These are phyloP conservation scores for Acanthamoeba castellanii DNA, from an alignment of 208 protist species.

Conservation along the genomic window DNA sequence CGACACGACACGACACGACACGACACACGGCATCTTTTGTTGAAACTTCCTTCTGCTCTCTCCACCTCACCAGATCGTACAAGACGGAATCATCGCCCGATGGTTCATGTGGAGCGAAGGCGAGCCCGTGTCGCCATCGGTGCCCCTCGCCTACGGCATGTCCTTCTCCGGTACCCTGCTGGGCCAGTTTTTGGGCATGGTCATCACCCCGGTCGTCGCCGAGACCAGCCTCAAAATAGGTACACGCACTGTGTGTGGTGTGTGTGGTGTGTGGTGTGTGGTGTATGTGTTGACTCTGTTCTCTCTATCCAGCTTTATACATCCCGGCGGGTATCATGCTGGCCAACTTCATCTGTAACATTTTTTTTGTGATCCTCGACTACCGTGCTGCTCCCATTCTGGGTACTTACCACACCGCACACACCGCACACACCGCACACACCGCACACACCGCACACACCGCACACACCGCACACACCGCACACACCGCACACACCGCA, in stretches of 20 bases:
- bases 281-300: background rate
- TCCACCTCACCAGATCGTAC: background rate
- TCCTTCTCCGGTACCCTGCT: background rate
- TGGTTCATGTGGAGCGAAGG: slow-evolving; percentile 48
- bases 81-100: slow-evolving; percentile 40
- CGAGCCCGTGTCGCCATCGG: slow-evolving; percentile 14
- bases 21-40: too few species aligned
- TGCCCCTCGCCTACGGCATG: slow-evolving; percentile 41
- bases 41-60: background rate
- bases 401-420: background rate
- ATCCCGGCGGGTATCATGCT: slow-evolving; percentile 9
- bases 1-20: too few species aligned
- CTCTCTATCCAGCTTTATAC: background rate
- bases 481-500: too few species aligned
- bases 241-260: background rate
- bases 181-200: slow-evolving; percentile 21
- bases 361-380: slow-evolving; percentile 15
- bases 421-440: background rate
- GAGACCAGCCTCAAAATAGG: slow-evolving; percentile 11
- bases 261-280: too few species aligned
- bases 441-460: background rate
- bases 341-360: background rate
- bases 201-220: slow-evolving; percentile 32
- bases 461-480: too few species aligned
- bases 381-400: slow-evolving; percentile 10